Evolutionary conservation across 1,139 yeast genomes (phyloP), one percentile per base, ranked within the genome.

Genomic region (Groenewaldozyma auringiensis): DNA sequence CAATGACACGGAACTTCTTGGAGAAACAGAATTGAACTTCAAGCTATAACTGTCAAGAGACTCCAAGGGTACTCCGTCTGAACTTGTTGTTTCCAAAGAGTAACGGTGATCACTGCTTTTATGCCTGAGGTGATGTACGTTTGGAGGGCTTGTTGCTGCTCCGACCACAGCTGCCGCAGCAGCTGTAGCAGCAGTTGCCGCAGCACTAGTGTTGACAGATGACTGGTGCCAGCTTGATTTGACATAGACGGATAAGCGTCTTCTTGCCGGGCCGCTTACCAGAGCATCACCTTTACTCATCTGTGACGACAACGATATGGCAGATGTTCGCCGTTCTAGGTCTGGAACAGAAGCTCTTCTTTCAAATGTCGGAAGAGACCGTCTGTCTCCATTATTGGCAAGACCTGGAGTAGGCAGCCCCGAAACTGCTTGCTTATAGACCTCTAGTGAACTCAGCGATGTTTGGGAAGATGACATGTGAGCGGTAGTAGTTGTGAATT

Each of bases 171-270:
- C 38, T 4, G n/a, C 22, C 9, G 25, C 20, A 4, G 38, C 16
- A 11, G 29, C 29, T 8, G 29, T 11, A 25, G 29, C 29, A 25
- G 29, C 29, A 25, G 29, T 11, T 8, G 29, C 29, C 29, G 11
- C 29, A 25, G 29, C 29, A 25, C 9, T 11, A 25, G 6, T 25
- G 11, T 25, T 25, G 11, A 11, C 29, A 25, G 29, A 25, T 17
- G 38, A 35, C 25, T 35, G 38, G 4, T 35, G 38, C 38, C 38
- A 35, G 25, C 38, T 35, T 18, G 25, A 18, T n/a, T 35, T 35
- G 4, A 35, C 38, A 35, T 35, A 35, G 4, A 35, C 38, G 8
- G 38, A 35, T 21, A 14, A 20, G 4, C 38, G 21, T 35, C 38
- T 35, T 11, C 29, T 25, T 25, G 29, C 11, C 11, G 11, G 6